phyloP scores from a whole-genome alignment of 768 basidiomycete genomes.

The Tricholoma saponaceum region DNA sequence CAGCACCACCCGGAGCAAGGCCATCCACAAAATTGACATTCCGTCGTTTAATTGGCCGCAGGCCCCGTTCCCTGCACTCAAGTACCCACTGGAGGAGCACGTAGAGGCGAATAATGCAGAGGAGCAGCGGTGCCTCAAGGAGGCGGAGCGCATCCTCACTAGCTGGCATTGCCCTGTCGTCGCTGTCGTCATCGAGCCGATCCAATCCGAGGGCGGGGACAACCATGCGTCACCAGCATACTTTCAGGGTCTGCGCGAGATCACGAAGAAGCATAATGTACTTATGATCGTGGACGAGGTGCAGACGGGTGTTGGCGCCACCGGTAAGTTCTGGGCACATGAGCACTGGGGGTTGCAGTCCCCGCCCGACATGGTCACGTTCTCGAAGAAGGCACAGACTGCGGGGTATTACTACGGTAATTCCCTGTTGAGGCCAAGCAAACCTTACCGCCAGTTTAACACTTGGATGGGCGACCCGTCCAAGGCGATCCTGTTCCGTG shows the following conservation, averaged over 20 bases:
- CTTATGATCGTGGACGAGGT: constrained; percentile 85
- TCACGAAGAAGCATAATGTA: constrained; percentile 88
- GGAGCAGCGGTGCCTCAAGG: background rate
- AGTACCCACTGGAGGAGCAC: background rate
- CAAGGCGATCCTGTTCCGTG: background rate
- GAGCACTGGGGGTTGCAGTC: background rate
- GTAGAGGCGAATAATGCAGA: background rate
- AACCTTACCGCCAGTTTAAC: background rate
- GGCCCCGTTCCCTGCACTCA: background rate
- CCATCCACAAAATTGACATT: background rate
- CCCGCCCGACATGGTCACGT: background rate
- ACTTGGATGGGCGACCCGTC: background rate
- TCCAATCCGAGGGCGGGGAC: constrained; percentile 95
- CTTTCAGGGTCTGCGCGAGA: constrained; percentile 69
- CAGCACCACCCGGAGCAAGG: background rate
- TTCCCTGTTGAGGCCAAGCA: background rate
- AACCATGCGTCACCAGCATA: constrained; percentile 82
- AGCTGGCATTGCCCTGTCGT: background rate
- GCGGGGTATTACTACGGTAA: background rate
- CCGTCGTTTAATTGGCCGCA: background rate
- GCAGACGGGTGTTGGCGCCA: constrained; percentile 87
- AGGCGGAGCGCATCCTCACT: background rate
- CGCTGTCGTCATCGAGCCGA: constrained; percentile 90
- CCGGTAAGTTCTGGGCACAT: constrained; percentile 49
- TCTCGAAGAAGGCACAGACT: constrained; percentile 1